Percentiles rank a stretch among this genome's conserved stretches.
These are phyloP conservation scores for Biscogniauxia mediterranea DNA, from an alignment of 2,329 filamentous ascomycete species.

Conservation along the genomic window DNA sequence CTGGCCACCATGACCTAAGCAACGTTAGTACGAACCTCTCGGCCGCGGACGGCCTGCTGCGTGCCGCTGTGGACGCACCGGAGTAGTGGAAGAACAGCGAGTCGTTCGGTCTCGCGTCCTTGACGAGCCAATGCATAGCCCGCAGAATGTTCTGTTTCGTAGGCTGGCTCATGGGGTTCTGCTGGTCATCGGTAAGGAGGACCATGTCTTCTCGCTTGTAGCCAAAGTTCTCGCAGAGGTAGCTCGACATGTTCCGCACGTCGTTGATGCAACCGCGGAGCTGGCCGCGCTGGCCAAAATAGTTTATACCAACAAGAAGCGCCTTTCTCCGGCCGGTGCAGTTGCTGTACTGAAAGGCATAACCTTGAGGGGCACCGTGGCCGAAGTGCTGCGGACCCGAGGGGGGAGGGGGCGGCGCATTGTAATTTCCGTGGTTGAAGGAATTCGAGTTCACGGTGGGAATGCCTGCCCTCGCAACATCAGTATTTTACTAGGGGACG, in stretches of 20 bases:
- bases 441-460: constrained; percentile 49
- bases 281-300: constrained; percentile 89
- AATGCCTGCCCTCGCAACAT: constrained; percentile 30
- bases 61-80: constrained; percentile 47
- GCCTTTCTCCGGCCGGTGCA: constrained; percentile 89
- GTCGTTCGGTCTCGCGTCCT: constrained; percentile 88
- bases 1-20: constrained; percentile 69
- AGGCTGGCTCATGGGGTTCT: constrained; percentile 95
- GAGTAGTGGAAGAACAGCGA: constrained; percentile 98
- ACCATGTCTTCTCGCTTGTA: constrained; percentile 98
- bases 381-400: constrained; percentile 70
- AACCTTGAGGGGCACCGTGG: constrained; percentile 73
- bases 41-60: constrained; percentile 2
- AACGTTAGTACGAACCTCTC: constrained; percentile 13
- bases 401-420: constrained; percentile 65
- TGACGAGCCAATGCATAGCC: constrained; percentile 97
- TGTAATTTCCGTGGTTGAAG: constrained; percentile 55
- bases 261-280: constrained; percentile 95
- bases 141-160: constrained; percentile 93
- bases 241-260: constrained; percentile 93
- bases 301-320: constrained; percentile 91
- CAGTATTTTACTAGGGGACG: constrained; percentile 6
- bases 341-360: constrained; percentile 86
- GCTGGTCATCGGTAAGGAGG: constrained; percentile 91
- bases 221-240: constrained; percentile 83